Evolutionary conservation across 352 stramenopile species (phyloP), one percentile per base, ranked within the genome.

Genomic region (Phytophthora ohioensis): DNA sequence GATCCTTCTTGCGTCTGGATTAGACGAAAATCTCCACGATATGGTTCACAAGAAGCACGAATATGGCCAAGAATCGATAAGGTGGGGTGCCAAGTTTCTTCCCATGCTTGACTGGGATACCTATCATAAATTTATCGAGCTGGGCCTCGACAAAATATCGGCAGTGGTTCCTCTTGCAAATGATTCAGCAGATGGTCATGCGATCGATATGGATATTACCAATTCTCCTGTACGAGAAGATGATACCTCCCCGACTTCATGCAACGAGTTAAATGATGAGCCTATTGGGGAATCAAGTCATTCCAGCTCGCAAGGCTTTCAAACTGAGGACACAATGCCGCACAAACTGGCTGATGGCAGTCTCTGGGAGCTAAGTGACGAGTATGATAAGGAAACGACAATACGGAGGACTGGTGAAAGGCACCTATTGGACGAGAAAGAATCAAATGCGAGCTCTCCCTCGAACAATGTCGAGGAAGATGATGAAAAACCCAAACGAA

Each of bases 21-120:
- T 89, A 21, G 82, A 91, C 30, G 74, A 87, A 59, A 91, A 85
- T 31, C 68, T 91, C 5, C 80, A 89, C 66, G 82, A 91, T 45
- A 88, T 76, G 66, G 61, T 89, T 21, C 71, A 91, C 60, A 70
- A 86, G 49, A 80, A 84, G 56, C 64, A 72, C 9, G 82, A 91
- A 64, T 91, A 89, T 52, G 67, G 60, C 27, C 52, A 63, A 41
- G 66, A 79, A 45, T 51, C 65, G 32, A 83, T 89, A 67, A 71
- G 58, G 15, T 91, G 80, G 80, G 75, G 69, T 11, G 51, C 60
- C 27, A 80, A 74, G 17, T 91, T 89, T 34, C 43, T 71, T 9
- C 70, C 76, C 3, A 62, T 85, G 42, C 31, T 91, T 8, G 38
- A 68, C 3, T 91, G 82, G 82, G 77, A 86, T 11, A 17, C 32